phyloP scores from a whole-genome alignment of 768 basidiomycete species.

The Gloeophyllum trabeum region DNA sequence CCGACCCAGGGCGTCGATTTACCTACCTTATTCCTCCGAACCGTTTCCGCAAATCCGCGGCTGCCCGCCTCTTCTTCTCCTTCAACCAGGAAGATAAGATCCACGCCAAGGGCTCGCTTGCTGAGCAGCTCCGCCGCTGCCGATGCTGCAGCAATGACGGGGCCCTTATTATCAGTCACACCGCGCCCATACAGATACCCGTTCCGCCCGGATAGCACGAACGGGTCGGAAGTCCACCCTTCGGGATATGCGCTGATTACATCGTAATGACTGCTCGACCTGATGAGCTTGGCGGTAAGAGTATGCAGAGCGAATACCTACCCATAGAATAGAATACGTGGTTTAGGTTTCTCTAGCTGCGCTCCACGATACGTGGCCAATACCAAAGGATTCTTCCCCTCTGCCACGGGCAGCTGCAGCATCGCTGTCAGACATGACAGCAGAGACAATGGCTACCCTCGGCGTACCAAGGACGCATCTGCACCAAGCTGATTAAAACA shows the following conservation, averaged over 20 bases:
- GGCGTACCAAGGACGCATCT: slow-evolving; percentile 55
- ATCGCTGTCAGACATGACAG: neutral
- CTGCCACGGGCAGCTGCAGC: slow-evolving; percentile 60
- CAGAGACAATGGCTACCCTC: neutral
- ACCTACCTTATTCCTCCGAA: slow-evolving; percentile 60
- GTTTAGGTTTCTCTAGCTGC: slow-evolving; percentile 42
- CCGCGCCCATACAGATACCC: slow-evolving; percentile 89
- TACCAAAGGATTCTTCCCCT: slow-evolving; percentile 78
- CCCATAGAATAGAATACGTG: slow-evolving; percentile 87
- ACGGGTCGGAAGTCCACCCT: slow-evolving; percentile 82
- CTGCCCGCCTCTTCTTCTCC: slow-evolving; percentile 98
- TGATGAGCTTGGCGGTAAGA: neutral
- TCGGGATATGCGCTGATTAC: slow-evolving; percentile 73
- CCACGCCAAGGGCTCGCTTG: slow-evolving; percentile 64
- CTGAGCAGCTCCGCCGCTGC: slow-evolving; percentile 78
- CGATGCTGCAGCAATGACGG: slow-evolving; percentile 82
- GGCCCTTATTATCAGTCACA: slow-evolving; percentile 92
- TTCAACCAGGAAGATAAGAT: slow-evolving; percentile 86
- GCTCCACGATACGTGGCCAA: slow-evolving; percentile 78
- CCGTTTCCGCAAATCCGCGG: slow-evolving; percentile 70
- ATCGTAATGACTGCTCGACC: slow-evolving; percentile 72
- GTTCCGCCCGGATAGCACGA: slow-evolving; percentile 68
- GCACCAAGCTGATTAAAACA: slow-evolving; percentile 86
- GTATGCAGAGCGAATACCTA: slow-evolving; percentile 18
- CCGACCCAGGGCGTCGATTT: neutral